A percentile compares a stretch with the other conserved stretches of the same genome.
phyloP scores from a whole-genome alignment of 1,139 yeast species.

The Geotrichum carabidarum region DNA sequence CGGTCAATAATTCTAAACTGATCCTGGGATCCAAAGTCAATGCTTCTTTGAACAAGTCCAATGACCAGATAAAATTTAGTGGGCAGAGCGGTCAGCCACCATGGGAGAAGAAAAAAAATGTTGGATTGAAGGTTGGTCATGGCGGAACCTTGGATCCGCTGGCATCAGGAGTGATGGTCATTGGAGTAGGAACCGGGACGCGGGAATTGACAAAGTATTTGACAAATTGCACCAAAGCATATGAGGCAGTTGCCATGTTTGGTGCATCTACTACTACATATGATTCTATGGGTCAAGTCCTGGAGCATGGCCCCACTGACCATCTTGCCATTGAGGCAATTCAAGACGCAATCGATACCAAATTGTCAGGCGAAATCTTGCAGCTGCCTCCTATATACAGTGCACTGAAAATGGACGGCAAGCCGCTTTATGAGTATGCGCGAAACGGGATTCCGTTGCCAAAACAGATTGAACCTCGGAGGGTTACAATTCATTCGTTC shows the following conservation, averaged over 20 bases:
- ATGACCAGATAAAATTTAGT: conserved; percentile 27
- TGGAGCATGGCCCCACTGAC: conserved; percentile 52
- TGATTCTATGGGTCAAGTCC: conserved; percentile 80
- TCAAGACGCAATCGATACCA: conserved; percentile 43
- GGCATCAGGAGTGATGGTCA: conserved; percentile 87
- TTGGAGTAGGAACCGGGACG: conserved; percentile 89
- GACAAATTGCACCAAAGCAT: conserved; percentile 59
- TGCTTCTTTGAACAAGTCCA: conserved; percentile 33
- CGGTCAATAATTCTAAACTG: conserved; percentile 55
- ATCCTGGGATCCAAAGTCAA: conserved; percentile 40
- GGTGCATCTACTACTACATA: conserved; percentile 94
- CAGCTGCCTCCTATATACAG: conserved; percentile 97
- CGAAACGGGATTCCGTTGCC: conserved; percentile 84
- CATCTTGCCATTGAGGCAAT: conserved; percentile 58
- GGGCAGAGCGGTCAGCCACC: conserved; percentile 45
- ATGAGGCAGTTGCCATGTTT: conserved; percentile 76
- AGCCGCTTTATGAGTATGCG: conserved; percentile 89
- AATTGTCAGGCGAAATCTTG: conserved; percentile 71
- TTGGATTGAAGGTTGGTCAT: conserved; percentile 82
- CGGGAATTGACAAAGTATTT: conserved; percentile 67
- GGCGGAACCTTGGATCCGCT: conserved; percentile 96
- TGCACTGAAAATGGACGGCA: conserved; percentile 91
- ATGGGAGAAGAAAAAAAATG: conserved; percentile 46
- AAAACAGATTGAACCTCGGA: conserved; percentile 66
- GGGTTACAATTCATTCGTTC: conserved; percentile 55